Percentiles rank a stretch among this genome's conserved stretches.
These are phyloP conservation scores for Polytolypa hystricis DNA, from an alignment of 2,329 filamentous ascomycete genomes.

Conservation along the genomic window DNA sequence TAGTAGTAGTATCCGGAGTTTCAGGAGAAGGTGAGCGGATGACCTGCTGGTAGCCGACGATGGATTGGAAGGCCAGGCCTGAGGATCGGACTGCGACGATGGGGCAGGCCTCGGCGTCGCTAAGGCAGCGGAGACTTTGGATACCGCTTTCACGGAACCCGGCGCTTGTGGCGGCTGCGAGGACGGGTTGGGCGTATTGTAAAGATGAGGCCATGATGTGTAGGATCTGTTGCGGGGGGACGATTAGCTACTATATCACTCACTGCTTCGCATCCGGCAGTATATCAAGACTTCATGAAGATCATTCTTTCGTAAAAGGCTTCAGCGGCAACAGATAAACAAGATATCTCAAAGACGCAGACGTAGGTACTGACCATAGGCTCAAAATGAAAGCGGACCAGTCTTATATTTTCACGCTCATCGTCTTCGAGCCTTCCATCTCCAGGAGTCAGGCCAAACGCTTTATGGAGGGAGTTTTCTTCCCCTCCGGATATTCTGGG, in stretches of 20 bases:
- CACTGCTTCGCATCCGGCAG: no score
- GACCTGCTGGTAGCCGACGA: conserved; percentile 51
- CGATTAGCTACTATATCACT: no score
- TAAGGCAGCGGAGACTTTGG: conserved; percentile 45
- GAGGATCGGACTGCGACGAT: conserved; percentile 80
- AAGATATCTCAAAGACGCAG: no score
- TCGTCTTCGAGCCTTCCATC: conserved; percentile 22
- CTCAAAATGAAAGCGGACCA: conserved; percentile 83
- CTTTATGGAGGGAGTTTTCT: conserved; percentile 21
- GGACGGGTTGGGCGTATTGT: conserved; percentile 60
- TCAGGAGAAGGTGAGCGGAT: conserved; percentile 9
- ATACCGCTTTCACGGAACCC: conserved; percentile 88
- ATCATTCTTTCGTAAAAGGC: no score
- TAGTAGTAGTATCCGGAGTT: conserved; percentile 21
- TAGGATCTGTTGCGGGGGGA: conserved; percentile 70
- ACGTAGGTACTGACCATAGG: conserved; percentile 68
- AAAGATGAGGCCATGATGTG: conserved; percentile 72
- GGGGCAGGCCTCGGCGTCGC: conserved; percentile 41
- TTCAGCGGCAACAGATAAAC: conserved; percentile 1
- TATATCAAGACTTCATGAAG: no score
- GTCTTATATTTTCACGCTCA: conserved; percentile 38
- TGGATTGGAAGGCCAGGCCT: conserved; percentile 68
- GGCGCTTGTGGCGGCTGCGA: conserved; percentile 64
- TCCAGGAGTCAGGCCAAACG: conserved; percentile 35
- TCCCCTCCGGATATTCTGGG: no score